Conservation (phyloP, 73 alveolate genomes). For the Loxodes magnus region DNA sequence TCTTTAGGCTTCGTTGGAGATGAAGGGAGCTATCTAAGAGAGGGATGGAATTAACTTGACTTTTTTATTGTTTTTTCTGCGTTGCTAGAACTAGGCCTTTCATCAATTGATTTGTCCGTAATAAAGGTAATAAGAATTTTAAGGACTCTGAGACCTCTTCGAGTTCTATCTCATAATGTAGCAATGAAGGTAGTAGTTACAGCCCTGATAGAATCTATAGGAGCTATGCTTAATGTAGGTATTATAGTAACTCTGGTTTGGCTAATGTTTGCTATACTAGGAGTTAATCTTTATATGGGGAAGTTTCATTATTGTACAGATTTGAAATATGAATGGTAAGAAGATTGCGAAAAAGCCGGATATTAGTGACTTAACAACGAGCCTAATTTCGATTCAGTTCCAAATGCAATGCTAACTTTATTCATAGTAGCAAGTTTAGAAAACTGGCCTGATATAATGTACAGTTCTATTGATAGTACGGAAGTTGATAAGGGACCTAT, state of each 20-base stretch:
- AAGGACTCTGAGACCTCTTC: constrained; percentile 80
- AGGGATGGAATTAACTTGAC: constrained; percentile 46
- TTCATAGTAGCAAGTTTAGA: constrained; percentile 77
- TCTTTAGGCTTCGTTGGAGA: constrained; percentile 12
- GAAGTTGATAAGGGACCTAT: constrained; percentile 53
- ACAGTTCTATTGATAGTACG: constrained; percentile 35
- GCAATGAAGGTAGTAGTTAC: constrained; percentile 72
- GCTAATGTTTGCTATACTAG: constrained; percentile 86
- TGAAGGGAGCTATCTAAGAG: constrained; percentile 7
- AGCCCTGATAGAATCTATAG: constrained; percentile 72
- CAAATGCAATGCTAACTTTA: constrained; percentile 66
- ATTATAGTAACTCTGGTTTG: constrained; percentile 73
- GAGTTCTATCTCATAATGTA: constrained; percentile 72
- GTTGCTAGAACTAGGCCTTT: constrained; percentile 55
- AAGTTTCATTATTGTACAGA: constrained; percentile 49
- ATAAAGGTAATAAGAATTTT: constrained; percentile 74
- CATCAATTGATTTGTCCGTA: constrained; percentile 43
- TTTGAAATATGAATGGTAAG: constrained; percentile 1
- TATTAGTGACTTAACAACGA: constrained; percentile 44
- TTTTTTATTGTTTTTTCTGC: constrained; percentile 73
- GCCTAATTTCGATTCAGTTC: constrained; percentile 75
- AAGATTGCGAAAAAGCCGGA: constrained; percentile 34
- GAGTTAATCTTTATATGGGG: constrained; percentile 67
- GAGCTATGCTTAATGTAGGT: constrained; percentile 64
- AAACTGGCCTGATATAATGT: constrained; percentile 90